phyloP scores from a whole-genome alignment of 2,329 filamentous ascomycete genomes.

The Neodidymelliopsis sp. region DNA sequence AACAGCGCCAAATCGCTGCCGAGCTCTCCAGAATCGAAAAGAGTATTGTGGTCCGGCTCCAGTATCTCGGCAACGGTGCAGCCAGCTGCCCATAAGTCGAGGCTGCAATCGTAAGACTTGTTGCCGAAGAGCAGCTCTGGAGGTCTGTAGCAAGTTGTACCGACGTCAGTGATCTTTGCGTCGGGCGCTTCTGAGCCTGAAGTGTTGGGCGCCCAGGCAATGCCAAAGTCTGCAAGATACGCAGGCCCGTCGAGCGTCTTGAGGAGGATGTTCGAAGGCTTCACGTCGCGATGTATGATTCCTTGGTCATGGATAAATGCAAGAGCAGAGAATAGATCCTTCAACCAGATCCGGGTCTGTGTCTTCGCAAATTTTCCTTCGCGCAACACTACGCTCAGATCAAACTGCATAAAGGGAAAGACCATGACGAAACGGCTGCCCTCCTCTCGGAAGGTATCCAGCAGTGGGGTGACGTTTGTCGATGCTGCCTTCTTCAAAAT shows the following conservation, averaged over 20 bases:
- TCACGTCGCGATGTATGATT: conserved; percentile 93
- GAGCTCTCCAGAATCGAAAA: conserved; percentile 89
- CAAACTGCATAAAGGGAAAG: conserved; percentile 83
- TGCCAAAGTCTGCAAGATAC: conserved; percentile 89
- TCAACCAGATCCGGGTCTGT: conserved; percentile 62
- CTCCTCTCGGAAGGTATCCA: conserved; percentile 75
- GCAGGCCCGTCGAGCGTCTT: conserved; percentile 72
- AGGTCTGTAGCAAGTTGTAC: conserved; percentile 88
- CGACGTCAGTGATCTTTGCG: conserved; percentile 88
- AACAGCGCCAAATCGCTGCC: conserved; percentile 93
- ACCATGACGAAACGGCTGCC: conserved; percentile 78
- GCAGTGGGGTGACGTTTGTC: conserved; percentile 69
- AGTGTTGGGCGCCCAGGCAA: conserved; percentile 76
- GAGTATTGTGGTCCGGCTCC: conserved; percentile 61
- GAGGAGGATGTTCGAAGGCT: conserved; percentile 87
- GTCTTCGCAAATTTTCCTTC: conserved; percentile 48
- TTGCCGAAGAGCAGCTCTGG: conserved; percentile 91
- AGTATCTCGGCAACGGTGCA: conserved; percentile 82
- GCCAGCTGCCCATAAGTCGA: conserved; percentile 92
- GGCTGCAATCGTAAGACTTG: conserved; percentile 70
- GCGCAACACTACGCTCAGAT: conserved; percentile 72
- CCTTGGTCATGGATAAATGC: conserved; percentile 73
- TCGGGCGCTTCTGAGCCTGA: conserved; percentile 67
- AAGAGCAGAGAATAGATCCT: conserved; percentile 75
- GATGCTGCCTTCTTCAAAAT: conserved; percentile 69